phyloP scores from a whole-genome alignment of 2,329 filamentous ascomycete species.

The Chrysoporthe austroafricana region DNA sequence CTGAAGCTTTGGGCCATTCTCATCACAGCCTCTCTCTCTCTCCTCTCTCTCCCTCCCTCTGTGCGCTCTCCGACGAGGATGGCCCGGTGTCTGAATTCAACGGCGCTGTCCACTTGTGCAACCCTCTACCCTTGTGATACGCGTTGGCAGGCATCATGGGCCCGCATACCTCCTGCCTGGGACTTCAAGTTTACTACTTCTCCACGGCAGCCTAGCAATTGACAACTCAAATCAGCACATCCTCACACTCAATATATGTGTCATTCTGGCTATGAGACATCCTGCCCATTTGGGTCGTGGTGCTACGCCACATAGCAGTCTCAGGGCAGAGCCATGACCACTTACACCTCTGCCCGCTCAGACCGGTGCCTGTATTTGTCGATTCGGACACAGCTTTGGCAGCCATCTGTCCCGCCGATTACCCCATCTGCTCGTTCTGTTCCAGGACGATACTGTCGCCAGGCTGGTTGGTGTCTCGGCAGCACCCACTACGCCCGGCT shows the following conservation, averaged over 20 bases:
- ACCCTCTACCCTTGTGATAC: neutral
- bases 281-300: neutral
- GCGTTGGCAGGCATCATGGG: conserved; percentile 11
- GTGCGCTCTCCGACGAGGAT: neutral
- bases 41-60: neutral
- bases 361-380: neutral
- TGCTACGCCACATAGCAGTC: neutral
- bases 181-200: neutral
- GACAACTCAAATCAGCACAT: neutral
- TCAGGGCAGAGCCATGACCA: neutral
- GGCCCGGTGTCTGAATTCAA: conserved; percentile 12
- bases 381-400: neutral
- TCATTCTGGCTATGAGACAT: neutral
- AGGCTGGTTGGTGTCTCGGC: neutral
- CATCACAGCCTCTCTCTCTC: neutral
- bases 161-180: conserved; percentile 14
- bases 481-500: neutral
- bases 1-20: no score
- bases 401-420: neutral
- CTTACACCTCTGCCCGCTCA: neutral
- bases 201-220: neutral
- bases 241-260: no score
- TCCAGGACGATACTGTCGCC: neutral
- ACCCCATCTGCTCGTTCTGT: neutral
- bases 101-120: conserved; percentile 1